Base-by-base conservation (phyloP, 768 basidiomycete species). In the Filobasidium floriforme region DNA sequence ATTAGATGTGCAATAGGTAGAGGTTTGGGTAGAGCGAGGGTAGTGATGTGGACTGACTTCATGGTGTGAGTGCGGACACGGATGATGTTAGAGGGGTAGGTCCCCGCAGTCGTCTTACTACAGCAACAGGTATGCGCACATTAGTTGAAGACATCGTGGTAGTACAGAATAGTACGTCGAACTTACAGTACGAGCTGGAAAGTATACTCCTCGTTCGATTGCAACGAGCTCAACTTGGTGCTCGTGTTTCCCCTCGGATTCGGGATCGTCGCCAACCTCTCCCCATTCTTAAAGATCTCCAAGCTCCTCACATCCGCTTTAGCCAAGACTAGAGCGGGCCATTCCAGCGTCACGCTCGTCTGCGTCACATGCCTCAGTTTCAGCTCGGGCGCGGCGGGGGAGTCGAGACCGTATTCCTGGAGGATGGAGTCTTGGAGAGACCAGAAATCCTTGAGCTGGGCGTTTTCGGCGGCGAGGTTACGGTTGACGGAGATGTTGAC, bases 401-500 rank as follows among this genome's bases (percentile, higher is more conserved):
- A 81, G 0, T 78, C 71, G 7, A 81, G 79, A 7, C 94, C 91
- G 77, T 86, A 97, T 44, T 84, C 84, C 14, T 86, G 79, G 41
- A 91, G 73, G 59, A 99, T 96, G 24, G 87, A 83, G 41, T 85
- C 81, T 78, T 98, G 96, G 46, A 99, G 82, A 1, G 83, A 78
- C 88, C 87, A 88, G 77, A 99, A 98, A 44, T 89, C 87, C 4
- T 81, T 77, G 66, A 91, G 87, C 67, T 91, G 85, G 68, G 86
- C 84, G 71, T 87, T 85, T 77, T 99, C 96, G 72, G 94, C 92
- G 0, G 82, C 75, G 40, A 85, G 79, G 75, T 99, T 96, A 69
- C 92, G 88, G 74, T 90, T 85, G 15, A 98, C 93, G 1, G 92
- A 87, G 78, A 98, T 98, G 76, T 92, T 96, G 72, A 99, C 90